These are phyloP conservation scores for Flueggea neowawraea DNA, from an alignment of 441 rosid genomes.

Conservation along the genomic window DNA sequence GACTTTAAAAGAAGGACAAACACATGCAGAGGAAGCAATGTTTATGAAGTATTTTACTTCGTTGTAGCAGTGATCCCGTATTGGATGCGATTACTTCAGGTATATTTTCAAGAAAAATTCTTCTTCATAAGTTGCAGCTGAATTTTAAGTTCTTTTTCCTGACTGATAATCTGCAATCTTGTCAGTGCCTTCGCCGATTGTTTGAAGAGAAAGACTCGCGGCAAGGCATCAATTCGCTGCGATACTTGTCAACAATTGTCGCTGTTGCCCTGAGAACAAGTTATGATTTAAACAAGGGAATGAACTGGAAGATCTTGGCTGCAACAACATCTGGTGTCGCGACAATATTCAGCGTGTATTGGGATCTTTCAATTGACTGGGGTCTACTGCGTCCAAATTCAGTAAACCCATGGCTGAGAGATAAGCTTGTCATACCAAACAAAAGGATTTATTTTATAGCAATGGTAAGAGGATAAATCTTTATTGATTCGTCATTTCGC, in stretches of 20 bases:
- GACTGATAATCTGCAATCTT: not conserved
- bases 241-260: conserved; percentile 53
- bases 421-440: conserved; percentile 59
- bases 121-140: not conserved
- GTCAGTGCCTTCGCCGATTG: conserved; percentile 64
- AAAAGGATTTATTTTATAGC: conserved; percentile 61
- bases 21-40: conserved; percentile 40
- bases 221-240: conserved; percentile 43
- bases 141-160: not conserved
- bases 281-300: conserved; percentile 29
- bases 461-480: conserved; percentile 38
- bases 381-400: conserved; percentile 63
- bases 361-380: conserved; percentile 84
- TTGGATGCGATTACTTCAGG: conserved; percentile 82
- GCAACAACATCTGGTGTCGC: conserved; percentile 51
- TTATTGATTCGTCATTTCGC: no score
- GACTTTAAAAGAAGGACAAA: conserved; percentile 54
- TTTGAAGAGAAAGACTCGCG: conserved; percentile 41
- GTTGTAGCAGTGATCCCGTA: conserved; percentile 65
- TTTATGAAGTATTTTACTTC: conserved; percentile 44
- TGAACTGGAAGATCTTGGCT: conserved; percentile 40
- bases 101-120: conserved; percentile 8
- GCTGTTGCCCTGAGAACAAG: conserved; percentile 57
- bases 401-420: conserved; percentile 77
- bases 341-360: conserved; percentile 46